Percentiles rank a stretch among this genome's conserved stretches.
Evolutionary conservation across 148 eudicot species (phyloP).

Genomic region (Cornus suecica): DNA sequence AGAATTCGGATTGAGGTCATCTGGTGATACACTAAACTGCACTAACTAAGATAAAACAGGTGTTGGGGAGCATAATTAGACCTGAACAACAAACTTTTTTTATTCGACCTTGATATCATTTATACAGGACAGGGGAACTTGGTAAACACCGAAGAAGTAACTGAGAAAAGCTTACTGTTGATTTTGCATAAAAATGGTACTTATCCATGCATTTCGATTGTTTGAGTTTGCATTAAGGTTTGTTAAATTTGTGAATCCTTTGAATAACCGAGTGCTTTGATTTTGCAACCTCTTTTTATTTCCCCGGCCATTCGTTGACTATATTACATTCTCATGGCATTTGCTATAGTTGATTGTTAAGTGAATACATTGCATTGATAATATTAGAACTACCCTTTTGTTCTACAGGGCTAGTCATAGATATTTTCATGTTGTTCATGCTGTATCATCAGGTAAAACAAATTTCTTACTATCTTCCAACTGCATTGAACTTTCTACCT

Average conservation of each 20-base stretch:
- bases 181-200: background rate
- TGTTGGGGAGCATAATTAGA: background rate
- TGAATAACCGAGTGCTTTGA: background rate
- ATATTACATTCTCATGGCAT: background rate
- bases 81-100: background rate
- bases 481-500: background rate
- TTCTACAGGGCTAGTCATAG: conserved; percentile 17
- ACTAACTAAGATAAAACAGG: too few species aligned
- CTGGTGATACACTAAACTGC: background rate
- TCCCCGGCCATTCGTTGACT: background rate
- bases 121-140: background rate
- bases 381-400: background rate
- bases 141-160: background rate
- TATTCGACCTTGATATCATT: background rate
- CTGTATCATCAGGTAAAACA: conserved; percentile 18
- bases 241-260: too few species aligned
- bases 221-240: too few species aligned
- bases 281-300: background rate
- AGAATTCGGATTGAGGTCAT: background rate
- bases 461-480: background rate
- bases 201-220: too few species aligned
- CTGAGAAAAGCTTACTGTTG: background rate
- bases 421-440: conserved; percentile 12
- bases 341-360: background rate
- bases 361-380: background rate